Percentiles rank a stretch among this genome's conserved stretches.
These are phyloP conservation scores for Russula compacta DNA, from an alignment of 768 basidiomycete species.

Conservation along the genomic window DNA sequence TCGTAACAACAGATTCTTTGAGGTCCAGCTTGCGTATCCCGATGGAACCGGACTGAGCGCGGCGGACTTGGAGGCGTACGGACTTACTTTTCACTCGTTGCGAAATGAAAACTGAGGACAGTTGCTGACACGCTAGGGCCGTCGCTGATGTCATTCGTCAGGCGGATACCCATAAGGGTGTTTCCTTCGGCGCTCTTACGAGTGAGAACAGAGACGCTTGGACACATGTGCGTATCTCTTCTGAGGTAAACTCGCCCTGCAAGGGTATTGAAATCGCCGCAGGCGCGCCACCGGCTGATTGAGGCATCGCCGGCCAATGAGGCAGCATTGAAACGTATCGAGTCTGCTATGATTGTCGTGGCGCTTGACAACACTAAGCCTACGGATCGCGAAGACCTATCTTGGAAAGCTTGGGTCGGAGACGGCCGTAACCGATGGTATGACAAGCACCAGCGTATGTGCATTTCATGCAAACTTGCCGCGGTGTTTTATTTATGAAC, in stretches of 20 bases:
- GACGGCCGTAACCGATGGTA: slow-evolving; percentile 88
- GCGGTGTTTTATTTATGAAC: not conserved
- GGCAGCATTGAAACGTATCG: slow-evolving; percentile 64
- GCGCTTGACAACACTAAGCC: slow-evolving; percentile 80
- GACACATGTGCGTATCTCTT: slow-evolving; percentile 51
- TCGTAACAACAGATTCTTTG: slow-evolving; percentile 86
- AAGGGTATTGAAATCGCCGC: not conserved
- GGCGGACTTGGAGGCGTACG: slow-evolving; percentile 71
- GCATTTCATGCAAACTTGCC: not conserved
- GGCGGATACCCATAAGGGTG: slow-evolving; percentile 41
- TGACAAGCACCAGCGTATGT: slow-evolving; percentile 91
- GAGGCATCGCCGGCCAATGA: slow-evolving; percentile 58
- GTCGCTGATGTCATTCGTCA: slow-evolving; percentile 57
- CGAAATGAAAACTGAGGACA: not conserved
- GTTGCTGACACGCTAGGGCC: slow-evolving; percentile 35
- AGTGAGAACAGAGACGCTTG: slow-evolving; percentile 85
- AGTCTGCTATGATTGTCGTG: slow-evolving; percentile 82
- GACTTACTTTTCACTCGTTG: not conserved
- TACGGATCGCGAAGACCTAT: slow-evolving; percentile 70
- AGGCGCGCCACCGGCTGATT: slow-evolving; percentile 56
- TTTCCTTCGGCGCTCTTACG: slow-evolving; percentile 69
- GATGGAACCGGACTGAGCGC: slow-evolving; percentile 66
- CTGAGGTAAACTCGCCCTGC: slow-evolving; percentile 10
- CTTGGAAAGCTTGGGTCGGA: slow-evolving; percentile 82
- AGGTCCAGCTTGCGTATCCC: slow-evolving; percentile 58